Evolutionary conservation across 2,329 filamentous ascomycete genomes (phyloP).

Genomic region (Colletotrichum sp.): DNA sequence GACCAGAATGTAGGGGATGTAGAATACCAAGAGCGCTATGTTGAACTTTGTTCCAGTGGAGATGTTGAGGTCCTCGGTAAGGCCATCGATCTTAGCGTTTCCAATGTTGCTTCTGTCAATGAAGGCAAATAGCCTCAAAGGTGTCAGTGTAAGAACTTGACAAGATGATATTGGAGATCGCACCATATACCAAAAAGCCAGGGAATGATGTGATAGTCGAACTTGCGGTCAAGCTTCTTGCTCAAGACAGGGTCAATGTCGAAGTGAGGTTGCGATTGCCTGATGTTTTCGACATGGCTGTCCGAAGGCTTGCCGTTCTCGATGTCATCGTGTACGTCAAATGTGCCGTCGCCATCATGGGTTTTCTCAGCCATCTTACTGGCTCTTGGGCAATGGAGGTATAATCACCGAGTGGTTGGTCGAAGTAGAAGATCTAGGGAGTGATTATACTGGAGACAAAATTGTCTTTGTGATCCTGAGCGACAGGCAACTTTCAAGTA

Average conservation of each 20-base stretch:
- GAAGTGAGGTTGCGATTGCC: not conserved
- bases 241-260: conserved; percentile 18
- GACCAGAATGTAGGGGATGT: conserved; percentile 71
- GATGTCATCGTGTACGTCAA: not conserved
- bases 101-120: conserved; percentile 56
- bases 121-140: conserved; percentile 51
- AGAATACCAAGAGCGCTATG: conserved; percentile 65
- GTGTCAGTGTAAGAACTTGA: not conserved
- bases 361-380: not conserved
- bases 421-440: not conserved
- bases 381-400: not conserved
- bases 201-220: conserved; percentile 23
- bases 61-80: conserved; percentile 45
- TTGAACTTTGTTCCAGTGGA: conserved; percentile 64
- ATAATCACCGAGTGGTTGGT: not conserved
- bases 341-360: not conserved
- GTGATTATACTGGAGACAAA: not conserved
- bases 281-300: not conserved
- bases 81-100: conserved; percentile 54
- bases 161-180: not conserved
- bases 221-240: conserved; percentile 27
- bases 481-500: not conserved
- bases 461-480: not conserved
- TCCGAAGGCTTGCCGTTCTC: conserved; percentile 2
- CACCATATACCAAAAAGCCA: not conserved